Percentiles rank a stretch among this genome's conserved stretches.
Evolutionary conservation across 2,329 filamentous ascomycete species (phyloP).

Genomic region (Monosporascus sp.): DNA sequence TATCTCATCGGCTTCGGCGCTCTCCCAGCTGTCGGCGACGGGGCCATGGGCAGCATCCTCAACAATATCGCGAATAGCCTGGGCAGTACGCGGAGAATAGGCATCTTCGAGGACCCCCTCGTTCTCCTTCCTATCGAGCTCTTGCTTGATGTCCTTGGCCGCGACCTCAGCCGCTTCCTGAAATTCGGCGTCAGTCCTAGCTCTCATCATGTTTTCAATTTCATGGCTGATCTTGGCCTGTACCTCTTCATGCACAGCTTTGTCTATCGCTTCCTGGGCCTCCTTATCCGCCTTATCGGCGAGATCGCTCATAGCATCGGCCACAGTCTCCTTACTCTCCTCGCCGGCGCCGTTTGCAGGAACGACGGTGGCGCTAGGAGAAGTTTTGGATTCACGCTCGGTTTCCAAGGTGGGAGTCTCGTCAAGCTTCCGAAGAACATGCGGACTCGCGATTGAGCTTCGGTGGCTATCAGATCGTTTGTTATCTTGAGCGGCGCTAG

Average conservation of each 20-base stretch:
- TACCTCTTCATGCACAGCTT: slow-evolving; percentile 45
- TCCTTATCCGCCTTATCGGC: slow-evolving; percentile 47
- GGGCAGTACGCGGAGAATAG: slow-evolving; percentile 46
- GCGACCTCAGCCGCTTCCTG: slow-evolving; percentile 43
- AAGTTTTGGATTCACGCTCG: slow-evolving; percentile 8
- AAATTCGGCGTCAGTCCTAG: slow-evolving; percentile 50
- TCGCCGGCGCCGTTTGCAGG: slow-evolving; percentile 8
- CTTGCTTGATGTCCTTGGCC: slow-evolving; percentile 45
- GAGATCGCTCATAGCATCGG: slow-evolving; percentile 63
- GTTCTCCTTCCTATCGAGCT: slow-evolving; percentile 50
- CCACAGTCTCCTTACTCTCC: slow-evolving; percentile 58
- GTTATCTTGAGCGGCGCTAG: slow-evolving; percentile 35
- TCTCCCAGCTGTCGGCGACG: slow-evolving; percentile 88
- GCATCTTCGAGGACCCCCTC: slow-evolving; percentile 48
- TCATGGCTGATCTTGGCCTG: slow-evolving; percentile 45
- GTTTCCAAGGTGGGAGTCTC: slow-evolving; percentile 24
- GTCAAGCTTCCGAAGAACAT: slow-evolving; percentile 26
- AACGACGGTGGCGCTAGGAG: slow-evolving; percentile 4
- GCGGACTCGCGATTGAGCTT: slow-evolving; percentile 39
- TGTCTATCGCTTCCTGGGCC: slow-evolving; percentile 61
- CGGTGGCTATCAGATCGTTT: slow-evolving; percentile 36
- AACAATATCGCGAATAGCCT: slow-evolving; percentile 43
- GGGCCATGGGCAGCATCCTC: slow-evolving; percentile 55
- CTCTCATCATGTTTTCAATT: slow-evolving; percentile 43
- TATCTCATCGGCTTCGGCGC: slow-evolving; percentile 67